These are phyloP conservation scores for Coniella lustricola DNA, from an alignment of 2,329 filamentous ascomycete species.

Conservation along the genomic window DNA sequence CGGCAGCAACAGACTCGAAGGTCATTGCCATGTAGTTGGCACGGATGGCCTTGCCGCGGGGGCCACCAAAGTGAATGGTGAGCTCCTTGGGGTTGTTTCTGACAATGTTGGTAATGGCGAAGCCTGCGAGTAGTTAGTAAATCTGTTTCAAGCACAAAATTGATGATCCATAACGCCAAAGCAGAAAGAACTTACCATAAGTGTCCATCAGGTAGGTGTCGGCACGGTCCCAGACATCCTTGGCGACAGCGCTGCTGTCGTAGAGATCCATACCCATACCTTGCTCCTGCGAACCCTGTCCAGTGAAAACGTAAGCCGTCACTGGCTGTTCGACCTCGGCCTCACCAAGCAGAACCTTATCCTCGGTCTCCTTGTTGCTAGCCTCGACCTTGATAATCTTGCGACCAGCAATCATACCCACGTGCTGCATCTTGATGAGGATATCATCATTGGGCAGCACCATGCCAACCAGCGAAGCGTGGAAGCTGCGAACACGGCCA, in stretches of 20 bases:
- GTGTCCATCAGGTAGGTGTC: slow-evolving; percentile 98
- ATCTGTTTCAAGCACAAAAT: neutral
- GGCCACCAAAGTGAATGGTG: slow-evolving; percentile 95
- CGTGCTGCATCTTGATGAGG: slow-evolving; percentile 89
- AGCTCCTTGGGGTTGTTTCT: slow-evolving; percentile 99
- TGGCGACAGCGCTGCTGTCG: slow-evolving; percentile 83
- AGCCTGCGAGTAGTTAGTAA: slow-evolving; percentile 46
- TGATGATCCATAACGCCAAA: too few species aligned
- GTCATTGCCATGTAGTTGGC: slow-evolving; percentile 99
- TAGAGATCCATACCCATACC: slow-evolving; percentile 99
- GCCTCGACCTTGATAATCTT: slow-evolving; percentile 99
- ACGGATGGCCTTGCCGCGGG: slow-evolving; percentile 92
- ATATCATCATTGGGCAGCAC: slow-evolving; percentile 94
- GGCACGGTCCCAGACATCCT: slow-evolving; percentile 95
- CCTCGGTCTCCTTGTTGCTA: slow-evolving; percentile 89
- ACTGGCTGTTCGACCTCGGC: slow-evolving; percentile 97
- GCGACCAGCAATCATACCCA: slow-evolving; percentile 94
- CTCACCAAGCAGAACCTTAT: slow-evolving; percentile 91
- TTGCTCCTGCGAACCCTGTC: slow-evolving; percentile 96
- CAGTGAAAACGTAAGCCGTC: slow-evolving; percentile 95
- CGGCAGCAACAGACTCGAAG: slow-evolving; percentile 91
- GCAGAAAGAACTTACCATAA: slow-evolving; percentile 60
- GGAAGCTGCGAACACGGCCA: slow-evolving; percentile 93
- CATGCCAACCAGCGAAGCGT: slow-evolving; percentile 96
- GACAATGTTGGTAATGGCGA: slow-evolving; percentile 97